Base-by-base conservation (phyloP, 192 early-diverging fungal species). In the Entophlyctis helioformis region DNA sequence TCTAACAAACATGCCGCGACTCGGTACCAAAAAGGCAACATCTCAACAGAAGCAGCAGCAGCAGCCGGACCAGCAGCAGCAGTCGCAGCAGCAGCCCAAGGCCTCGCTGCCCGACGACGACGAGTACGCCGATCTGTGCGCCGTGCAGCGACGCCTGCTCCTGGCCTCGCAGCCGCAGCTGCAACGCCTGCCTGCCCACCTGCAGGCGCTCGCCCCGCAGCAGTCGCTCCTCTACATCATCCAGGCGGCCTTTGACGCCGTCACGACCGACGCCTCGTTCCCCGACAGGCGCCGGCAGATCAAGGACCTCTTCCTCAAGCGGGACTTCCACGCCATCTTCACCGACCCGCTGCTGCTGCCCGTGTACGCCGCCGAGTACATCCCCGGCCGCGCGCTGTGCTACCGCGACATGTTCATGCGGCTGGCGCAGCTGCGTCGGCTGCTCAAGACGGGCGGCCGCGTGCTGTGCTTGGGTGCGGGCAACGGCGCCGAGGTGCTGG, bases 361-460 rank as follows among this genome's bases (percentile, higher is more conserved):
- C 5, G 80, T 86, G 0, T 96, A 96, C 50, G 76, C 82, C n/a
- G 83, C 89, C 6, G 77, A 82, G 29, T 96, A 96, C 62, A 76
- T 83, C 22, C 83, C 89, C 1, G 77, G 80, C 5, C 78, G 92
- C 16, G 78, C 90, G 2, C 53, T 96, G 16, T 89, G 86, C 53
- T 96, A 92, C 58, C 81, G 73, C 38, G 67, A 82, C 40, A 52
- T 91, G 27, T 86, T 91, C 49, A 41, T 54, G 36, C 48, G 52
- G 22, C 49, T 68, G 42, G 50, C 63, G 0, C 51, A 64, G 27
- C 42, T 90, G n/a, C 45, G 69, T 24, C 45, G 29, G 0, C 51
- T 82, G 43, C n/a, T 16, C 31, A 29, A 38, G 11, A 21, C 42
- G 3, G 43, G 51, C 1, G 59, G 59, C 7, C 74, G 72, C 0